Base-by-base conservation (phyloP, 495 filamentous ascomycete species). In the Talaromyces stipitatus region DNA sequence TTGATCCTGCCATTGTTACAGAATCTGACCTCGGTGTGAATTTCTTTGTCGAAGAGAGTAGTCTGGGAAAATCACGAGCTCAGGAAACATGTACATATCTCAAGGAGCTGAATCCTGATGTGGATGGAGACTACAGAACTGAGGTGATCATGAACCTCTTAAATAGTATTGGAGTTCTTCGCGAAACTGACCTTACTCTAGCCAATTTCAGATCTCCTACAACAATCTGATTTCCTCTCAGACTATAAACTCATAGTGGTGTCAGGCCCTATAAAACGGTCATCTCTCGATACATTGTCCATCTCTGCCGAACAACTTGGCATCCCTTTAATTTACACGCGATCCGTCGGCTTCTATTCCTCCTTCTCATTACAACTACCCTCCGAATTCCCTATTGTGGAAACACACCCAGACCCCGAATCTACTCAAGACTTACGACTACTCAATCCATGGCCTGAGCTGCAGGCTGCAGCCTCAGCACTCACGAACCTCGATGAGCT, bases 101-200 rank as follows among this genome's bases (percentile, higher is more conserved):
- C 54, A 78, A 81, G 62, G 94, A 99, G 74, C 73, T 99, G 48
- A 99, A 99, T 67, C 94, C 94, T n/a, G 95, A 97, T 64, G 92
- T 96, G 14, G 72, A 89, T 47, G 92, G 91, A 20, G 66, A 73
- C 77, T 69, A 69, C 66, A 58, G 76, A 74, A 59, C 83, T 72
- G 66, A 74, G 76, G 68, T 68, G 64, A 20, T 59, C 10, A 14
- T 14, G 16, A 55, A 38, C 8, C 30, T 20, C 14, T 18, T 11
- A 48, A 14, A 45, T n/a, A 2, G n/a, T 36, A 7, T 16, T 5
- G 8, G 4, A 7, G 6, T 33, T 18, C 26, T n/a, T 54, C 28
- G 48, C 11, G 50, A 20, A 12, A 9, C 46, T 51, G 11, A 27
- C 30, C 18, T 43, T 20, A 41, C 10, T 26, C 9, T 58, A 78